Percentiles rank a stretch among this genome's conserved stretches.
phyloP scores from a whole-genome alignment of 345 rosid species.

The Hibiscus trionum region DNA sequence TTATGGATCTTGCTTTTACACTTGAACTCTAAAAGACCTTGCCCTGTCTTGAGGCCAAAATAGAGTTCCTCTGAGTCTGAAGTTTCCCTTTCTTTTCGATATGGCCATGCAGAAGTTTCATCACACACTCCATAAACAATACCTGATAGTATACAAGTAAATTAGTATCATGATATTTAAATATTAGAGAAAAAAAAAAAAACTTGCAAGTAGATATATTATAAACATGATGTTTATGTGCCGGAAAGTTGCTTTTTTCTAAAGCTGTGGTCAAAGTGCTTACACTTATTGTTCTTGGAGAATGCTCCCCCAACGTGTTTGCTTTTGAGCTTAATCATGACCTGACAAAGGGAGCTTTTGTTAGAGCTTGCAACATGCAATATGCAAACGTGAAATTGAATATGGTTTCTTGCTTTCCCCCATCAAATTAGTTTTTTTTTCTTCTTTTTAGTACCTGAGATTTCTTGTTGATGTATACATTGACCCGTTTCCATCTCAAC shows the following conservation, averaged over 20 bases:
- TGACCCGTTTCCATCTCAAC: conserved; percentile 50
- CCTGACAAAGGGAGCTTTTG: conserved; percentile 30
- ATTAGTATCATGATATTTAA: background rate
- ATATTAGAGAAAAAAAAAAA: background rate
- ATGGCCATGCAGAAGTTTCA: conserved; percentile 82
- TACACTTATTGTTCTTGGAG: conserved; percentile 83
- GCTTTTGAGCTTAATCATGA: conserved; percentile 67
- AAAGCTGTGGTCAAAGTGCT: background rate
- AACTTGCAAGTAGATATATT: background rate
- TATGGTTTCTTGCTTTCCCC: background rate
- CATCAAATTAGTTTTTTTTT: too few relatives aligned
- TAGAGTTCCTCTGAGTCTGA: conserved; percentile 65
- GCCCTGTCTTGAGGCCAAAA: conserved; percentile 85
- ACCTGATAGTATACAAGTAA: conserved; percentile 28
- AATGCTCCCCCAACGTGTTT: conserved; percentile 91
- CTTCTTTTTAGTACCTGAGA: conserved; percentile 47
- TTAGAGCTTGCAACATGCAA: background rate
- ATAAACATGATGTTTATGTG: too few relatives aligned
- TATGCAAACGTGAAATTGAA: background rate
- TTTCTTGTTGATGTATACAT: conserved; percentile 63
- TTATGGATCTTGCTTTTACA: conserved; percentile 73
- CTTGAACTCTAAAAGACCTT: conserved; percentile 90
- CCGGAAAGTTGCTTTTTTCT: background rate
- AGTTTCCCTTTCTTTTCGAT: conserved; percentile 67
- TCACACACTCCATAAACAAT: conserved; percentile 77